Conservation (phyloP, 805 yeast genomes). For the Debaryomyces hansenii region DNA sequence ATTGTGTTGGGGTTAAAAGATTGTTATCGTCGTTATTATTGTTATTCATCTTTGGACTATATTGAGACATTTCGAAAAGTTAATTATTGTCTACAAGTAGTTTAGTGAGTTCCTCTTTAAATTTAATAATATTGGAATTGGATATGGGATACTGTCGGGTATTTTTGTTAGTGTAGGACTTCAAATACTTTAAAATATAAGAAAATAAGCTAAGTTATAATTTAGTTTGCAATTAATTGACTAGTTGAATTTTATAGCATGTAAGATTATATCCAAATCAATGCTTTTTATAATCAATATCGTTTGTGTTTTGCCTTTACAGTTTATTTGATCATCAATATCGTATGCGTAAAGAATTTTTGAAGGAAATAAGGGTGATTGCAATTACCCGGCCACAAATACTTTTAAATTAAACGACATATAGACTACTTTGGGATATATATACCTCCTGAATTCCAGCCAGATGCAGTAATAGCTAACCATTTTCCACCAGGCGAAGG, state of each 20-base stretch:
- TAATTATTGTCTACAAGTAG: background rate
- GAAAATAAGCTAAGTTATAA: background rate
- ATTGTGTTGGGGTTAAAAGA: conserved; percentile 23
- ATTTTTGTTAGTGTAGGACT: too few relatives aligned
- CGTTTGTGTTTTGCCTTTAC: background rate
- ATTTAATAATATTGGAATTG: too few relatives aligned
- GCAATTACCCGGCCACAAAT: background rate
- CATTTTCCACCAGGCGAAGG: conserved; percentile 39
- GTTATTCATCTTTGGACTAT: conserved; percentile 4
- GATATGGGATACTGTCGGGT: too few relatives aligned
- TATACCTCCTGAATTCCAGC: conserved; percentile 79
- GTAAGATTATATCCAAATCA: too few relatives aligned
- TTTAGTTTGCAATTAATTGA: background rate
- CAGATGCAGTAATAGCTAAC: conserved; percentile 67
- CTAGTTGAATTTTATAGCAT: background rate
- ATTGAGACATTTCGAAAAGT: conserved; percentile 1
- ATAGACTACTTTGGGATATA: conserved; percentile 12
- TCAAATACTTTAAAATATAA: background rate
- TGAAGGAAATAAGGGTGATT: background rate
- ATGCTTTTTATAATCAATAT: background rate
- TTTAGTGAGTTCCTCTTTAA: too few relatives aligned
- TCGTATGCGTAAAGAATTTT: background rate
- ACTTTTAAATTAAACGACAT: background rate
- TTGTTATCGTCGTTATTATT: conserved; percentile 2
- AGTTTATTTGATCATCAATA: background rate